phyloP scores from a whole-genome alignment of 2,329 filamentous ascomycete species.

The Hirsutella rhossiliensis region DNA sequence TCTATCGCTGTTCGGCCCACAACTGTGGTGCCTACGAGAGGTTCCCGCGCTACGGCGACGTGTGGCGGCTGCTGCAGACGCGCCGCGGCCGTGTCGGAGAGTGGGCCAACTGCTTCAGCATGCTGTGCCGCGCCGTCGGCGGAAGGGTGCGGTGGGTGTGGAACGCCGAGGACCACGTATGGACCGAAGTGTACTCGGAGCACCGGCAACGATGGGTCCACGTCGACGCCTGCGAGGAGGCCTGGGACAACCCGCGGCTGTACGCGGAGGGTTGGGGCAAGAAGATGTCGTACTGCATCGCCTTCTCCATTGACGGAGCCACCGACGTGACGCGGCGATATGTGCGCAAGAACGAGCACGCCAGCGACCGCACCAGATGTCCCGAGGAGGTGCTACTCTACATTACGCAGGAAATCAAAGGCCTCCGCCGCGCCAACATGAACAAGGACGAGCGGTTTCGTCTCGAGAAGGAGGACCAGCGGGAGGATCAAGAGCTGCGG shows the following conservation, averaged over 20 bases:
- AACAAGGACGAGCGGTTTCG: conserved; percentile 74
- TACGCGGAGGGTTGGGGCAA: conserved; percentile 94
- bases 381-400: conserved; percentile 85
- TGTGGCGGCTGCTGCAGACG: conserved; percentile 83
- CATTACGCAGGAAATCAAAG: conserved; percentile 84
- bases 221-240: conserved; percentile 86
- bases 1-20: conserved; percentile 73
- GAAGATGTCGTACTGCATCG: conserved; percentile 94
- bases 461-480: conserved; percentile 67
- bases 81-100: conserved; percentile 79
- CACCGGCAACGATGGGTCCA: conserved; percentile 94
- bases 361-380: conserved; percentile 63
- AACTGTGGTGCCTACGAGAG: conserved; percentile 71
- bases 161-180: conserved; percentile 95
- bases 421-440: conserved; percentile 71
- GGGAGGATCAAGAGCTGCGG: conserved; percentile 64
- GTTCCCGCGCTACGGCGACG: conserved; percentile 90
- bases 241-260: conserved; percentile 86
- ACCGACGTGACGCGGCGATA: conserved; percentile 56
- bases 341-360: conserved; percentile 59
- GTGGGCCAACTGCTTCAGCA: conserved; percentile 98
- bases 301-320: conserved; percentile 81
- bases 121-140: conserved; percentile 89
- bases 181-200: conserved; percentile 95
- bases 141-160: conserved; percentile 92